Base-by-base conservation (phyloP, 805 yeast genomes). In the Wickerhamomyces canadensis region DNA sequence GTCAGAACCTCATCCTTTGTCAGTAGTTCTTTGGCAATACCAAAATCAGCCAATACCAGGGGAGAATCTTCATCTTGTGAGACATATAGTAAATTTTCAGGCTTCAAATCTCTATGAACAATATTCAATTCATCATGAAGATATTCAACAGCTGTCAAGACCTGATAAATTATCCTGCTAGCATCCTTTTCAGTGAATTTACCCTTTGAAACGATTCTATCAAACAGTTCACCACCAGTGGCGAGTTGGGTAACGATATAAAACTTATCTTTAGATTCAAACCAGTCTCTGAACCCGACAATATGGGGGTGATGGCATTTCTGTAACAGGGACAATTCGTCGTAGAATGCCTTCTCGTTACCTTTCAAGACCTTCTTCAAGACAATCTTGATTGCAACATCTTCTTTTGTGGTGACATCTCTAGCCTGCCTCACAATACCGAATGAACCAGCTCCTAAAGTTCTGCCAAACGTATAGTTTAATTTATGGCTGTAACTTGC, bases 171-270 rank as follows among this genome's bases (percentile, higher is more conserved):
- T 34, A 88, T 80, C 38, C 67, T 62, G 10, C 84, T 80, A 2
- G 97, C 98, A 57, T 89, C 96, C 43, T 69, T 70, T 58, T 91
- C 98, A 5, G 96, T 85, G 61, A 87, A 91, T 38, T 80, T 72
- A 12, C 97, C 96, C 51, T 79, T 68, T 34, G 76, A 67, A 28
- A 88, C 72, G 44, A 91, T 87, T 37, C 97, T 67, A 44, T 89
- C 96, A 55, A 91, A 91, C 40, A 91, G 65, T 60, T 91, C 98
- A 35, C 98, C 98, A 22, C 98, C 98, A 2, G 88, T 82, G 18
- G 97, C 97, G 54, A 91, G 67, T 59, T 91, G 96, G 2, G 97
- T 91, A 15, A 87, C 96, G 41, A 91, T 82, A 56, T 86, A 91
- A 61, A 85, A 88, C 64, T 91, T 91, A 51, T 88, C 96, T 58